These are phyloP conservation scores for Marsdenia floribunda DNA, from an alignment of 257 asterid species.

Conservation along the genomic window DNA sequence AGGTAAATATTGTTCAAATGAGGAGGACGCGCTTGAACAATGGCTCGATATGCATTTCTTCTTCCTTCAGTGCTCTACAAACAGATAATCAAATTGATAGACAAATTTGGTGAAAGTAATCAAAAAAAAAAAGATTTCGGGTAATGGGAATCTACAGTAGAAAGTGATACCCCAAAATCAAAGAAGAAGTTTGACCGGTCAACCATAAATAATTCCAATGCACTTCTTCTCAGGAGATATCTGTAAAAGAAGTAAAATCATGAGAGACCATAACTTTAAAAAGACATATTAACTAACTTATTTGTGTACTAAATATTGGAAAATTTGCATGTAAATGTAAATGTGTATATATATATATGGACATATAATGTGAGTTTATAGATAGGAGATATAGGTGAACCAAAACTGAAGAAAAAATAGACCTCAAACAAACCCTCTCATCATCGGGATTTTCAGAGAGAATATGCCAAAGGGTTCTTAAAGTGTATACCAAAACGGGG, in stretches of 20 bases:
- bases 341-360: background rate
- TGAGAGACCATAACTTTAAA: slow-evolving; percentile 1
- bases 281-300: background rate
- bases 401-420: background rate
- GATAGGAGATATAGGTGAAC: background rate
- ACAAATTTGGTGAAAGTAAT: slow-evolving; percentile 21
- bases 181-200: slow-evolving; percentile 95
- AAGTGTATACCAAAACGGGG: background rate
- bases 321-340: background rate
- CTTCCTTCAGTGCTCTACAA: slow-evolving; percentile 72
- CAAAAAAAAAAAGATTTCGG: slow-evolving; percentile 1
- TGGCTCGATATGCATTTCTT: slow-evolving; percentile 88
- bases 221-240: slow-evolving; percentile 97
- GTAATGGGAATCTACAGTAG: slow-evolving; percentile 4
- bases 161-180: slow-evolving; percentile 84
- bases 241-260: slow-evolving; percentile 39
- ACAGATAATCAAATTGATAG: slow-evolving; percentile 16
- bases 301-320: background rate
- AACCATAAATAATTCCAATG: slow-evolving; percentile 90
- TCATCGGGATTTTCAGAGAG: background rate
- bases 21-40: slow-evolving; percentile 96
- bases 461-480: background rate
- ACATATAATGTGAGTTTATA: background rate
- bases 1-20: slow-evolving; percentile 88
- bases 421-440: background rate